Conservation (phyloP, 179 eudicot species). For the Monotropa hypopitys region DNA sequence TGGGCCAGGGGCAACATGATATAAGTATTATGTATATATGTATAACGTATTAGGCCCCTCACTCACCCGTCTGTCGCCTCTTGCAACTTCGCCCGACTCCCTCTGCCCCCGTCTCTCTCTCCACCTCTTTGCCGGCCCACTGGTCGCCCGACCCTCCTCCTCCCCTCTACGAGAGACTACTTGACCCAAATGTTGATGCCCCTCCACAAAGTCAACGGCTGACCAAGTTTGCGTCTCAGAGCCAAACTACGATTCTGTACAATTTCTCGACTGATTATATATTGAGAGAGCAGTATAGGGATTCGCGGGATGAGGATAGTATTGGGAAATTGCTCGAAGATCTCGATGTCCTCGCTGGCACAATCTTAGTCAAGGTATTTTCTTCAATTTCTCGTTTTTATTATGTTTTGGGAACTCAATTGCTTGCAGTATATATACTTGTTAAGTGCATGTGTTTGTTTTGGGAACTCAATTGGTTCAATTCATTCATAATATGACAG, state of each 20-base stretch:
- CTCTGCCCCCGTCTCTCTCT: too few species aligned
- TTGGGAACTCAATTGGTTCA: too few species aligned
- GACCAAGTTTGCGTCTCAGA: constrained; percentile 58
- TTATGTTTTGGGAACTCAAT: background rate
- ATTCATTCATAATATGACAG: background rate
- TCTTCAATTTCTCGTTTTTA: constrained; percentile 5
- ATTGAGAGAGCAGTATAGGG: constrained; percentile 88
- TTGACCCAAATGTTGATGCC: constrained; percentile 55
- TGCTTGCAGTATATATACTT: background rate
- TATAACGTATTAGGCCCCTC: too few species aligned
- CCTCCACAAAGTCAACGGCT: constrained; percentile 74
- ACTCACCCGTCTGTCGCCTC: too few species aligned
- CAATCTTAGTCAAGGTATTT: constrained; percentile 82
- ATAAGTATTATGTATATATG: too few species aligned
- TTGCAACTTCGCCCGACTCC: too few species aligned
- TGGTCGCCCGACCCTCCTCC: too few species aligned
- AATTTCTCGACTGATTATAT: constrained; percentile 72
- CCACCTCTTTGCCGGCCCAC: too few species aligned
- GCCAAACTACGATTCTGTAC: constrained; percentile 52
- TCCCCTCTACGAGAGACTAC: constrained; percentile 60
- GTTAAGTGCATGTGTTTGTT: too few species aligned
- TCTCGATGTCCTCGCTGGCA: constrained; percentile 97
- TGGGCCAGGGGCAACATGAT: too few species aligned
- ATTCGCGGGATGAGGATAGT: constrained; percentile 82
- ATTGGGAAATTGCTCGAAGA: constrained; percentile 96